phyloP scores from a whole-genome alignment of 345 rosid genomes.

The Melastoma malabathricum region DNA sequence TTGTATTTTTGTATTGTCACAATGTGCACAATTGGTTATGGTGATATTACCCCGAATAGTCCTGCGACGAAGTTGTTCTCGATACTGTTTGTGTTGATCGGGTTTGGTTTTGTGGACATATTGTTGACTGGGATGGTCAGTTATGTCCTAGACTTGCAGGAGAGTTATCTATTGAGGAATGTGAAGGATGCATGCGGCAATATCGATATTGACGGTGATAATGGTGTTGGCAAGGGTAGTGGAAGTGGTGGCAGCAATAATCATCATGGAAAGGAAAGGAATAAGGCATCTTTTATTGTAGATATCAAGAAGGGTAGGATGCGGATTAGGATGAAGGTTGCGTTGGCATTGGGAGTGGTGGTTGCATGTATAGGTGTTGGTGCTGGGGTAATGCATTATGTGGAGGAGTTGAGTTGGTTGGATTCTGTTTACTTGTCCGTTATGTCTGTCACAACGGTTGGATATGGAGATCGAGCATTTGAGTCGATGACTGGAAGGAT shows the following conservation, averaged over 20 bases:
- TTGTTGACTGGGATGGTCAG: constrained; percentile 73
- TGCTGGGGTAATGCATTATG: constrained; percentile 60
- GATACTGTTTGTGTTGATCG: constrained; percentile 71
- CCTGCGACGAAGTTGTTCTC: constrained; percentile 62
- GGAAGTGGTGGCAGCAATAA: not conserved
- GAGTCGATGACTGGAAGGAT: constrained; percentile 49
- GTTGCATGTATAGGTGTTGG: constrained; percentile 78
- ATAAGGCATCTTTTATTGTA: constrained; percentile 41
- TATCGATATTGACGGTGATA: too few relatives aligned
- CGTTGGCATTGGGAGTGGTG: constrained; percentile 74
- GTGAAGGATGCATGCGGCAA: constrained; percentile 19
- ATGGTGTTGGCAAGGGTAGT: constrained; percentile 1
- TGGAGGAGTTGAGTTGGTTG: constrained; percentile 66
- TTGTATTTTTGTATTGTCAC: constrained; percentile 84
- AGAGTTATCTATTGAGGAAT: constrained; percentile 51
- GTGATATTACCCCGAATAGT: constrained; percentile 68
- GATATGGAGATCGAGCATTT: constrained; percentile 79
- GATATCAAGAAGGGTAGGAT: constrained; percentile 91
- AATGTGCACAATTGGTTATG: constrained; percentile 92
- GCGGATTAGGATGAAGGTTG: constrained; percentile 95
- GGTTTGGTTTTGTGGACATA: constrained; percentile 70
- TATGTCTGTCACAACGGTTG: constrained; percentile 93
- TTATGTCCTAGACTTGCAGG: constrained; percentile 85
- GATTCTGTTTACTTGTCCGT: constrained; percentile 83
- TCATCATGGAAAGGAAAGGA: constrained; percentile 10